A percentile compares a stretch with the other conserved stretches of the same genome.
Evolutionary conservation across 176 grass and related monocot species (phyloP).

Genomic region (Juncus inflexus): DNA sequence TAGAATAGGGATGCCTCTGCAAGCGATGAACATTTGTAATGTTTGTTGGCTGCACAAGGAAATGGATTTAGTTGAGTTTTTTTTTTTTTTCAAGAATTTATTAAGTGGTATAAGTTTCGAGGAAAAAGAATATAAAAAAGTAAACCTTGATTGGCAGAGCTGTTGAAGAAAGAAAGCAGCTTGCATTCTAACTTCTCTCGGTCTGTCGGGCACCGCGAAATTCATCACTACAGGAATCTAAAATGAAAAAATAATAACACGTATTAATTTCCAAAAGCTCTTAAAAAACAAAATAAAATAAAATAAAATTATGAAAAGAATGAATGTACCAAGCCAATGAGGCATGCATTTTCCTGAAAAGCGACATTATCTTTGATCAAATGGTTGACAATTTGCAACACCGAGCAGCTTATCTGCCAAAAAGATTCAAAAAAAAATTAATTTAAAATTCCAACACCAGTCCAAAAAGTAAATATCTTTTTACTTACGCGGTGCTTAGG

Average conservation of each 20-base stretch:
- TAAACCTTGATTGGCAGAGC: conserved; percentile 92
- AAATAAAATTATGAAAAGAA: conserved; percentile 17
- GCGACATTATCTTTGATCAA: conserved; percentile 69
- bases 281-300: conserved; percentile 28
- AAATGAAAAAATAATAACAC: conserved; percentile 20
- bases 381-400: conserved; percentile 89
- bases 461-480: neutral
- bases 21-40: conserved; percentile 98
- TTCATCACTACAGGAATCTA: conserved; percentile 93
- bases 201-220: conserved; percentile 60
- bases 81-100: neutral
- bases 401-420: conserved; percentile 67
- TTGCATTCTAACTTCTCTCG: conserved; percentile 91
- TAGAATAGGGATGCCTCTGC: conserved; percentile 95
- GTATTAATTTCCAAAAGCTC: neutral
- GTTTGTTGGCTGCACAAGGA: conserved; percentile 64
- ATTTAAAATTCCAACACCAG: conserved; percentile 10
- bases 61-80: neutral
- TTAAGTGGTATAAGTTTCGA: conserved; percentile 1
- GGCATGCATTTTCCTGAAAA: conserved; percentile 97
- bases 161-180: conserved; percentile 87
- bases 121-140: conserved; percentile 17
- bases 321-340: conserved; percentile 87
- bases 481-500: conserved; percentile 75
- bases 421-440: conserved; percentile 19